Conservation (phyloP, 352 stramenopile species). For the Phytophthora palmivora region DNA sequence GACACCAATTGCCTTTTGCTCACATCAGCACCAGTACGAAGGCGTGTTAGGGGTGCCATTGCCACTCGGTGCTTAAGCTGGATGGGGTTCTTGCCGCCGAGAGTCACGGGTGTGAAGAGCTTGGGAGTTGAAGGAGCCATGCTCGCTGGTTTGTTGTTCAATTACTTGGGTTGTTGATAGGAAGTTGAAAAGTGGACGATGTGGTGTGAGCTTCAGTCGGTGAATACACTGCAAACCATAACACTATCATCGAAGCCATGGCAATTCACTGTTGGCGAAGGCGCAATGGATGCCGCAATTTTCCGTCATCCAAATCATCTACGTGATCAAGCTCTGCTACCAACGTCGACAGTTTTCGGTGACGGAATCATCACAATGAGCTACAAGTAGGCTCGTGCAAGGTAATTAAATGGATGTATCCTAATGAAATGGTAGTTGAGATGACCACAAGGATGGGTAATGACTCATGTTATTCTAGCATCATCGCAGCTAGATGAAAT, state of each 20-base stretch:
- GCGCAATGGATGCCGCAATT: slow-evolving; percentile 3
- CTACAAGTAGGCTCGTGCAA: too few species aligned
- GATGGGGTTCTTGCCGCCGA: slow-evolving; percentile 40
- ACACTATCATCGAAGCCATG: too few species aligned
- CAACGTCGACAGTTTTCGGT: slow-evolving; percentile 5
- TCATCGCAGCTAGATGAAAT: slow-evolving; percentile 11
- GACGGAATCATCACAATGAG: too few species aligned
- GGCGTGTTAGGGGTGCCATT: slow-evolving; percentile 50
- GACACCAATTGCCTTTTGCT: slow-evolving; percentile 21
- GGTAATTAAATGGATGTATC: neutral
- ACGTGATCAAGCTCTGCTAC: neutral
- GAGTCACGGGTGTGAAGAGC: slow-evolving; percentile 40
- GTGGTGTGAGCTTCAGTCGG: slow-evolving; percentile 1
- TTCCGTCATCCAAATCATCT: slow-evolving; percentile 4
- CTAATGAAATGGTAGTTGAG: neutral
- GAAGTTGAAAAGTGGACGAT: slow-evolving; percentile 17
- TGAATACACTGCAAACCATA: too few species aligned
- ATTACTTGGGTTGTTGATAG: slow-evolving; percentile 7
- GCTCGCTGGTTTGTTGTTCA: neutral
- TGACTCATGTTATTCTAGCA: slow-evolving; percentile 22
- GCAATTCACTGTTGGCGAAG: neutral
- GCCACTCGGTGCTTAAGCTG: slow-evolving; percentile 53
- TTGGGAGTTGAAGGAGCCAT: slow-evolving; percentile 23
- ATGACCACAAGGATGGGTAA: slow-evolving; percentile 5
- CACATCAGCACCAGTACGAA: slow-evolving; percentile 30